A percentile compares a stretch with the other conserved stretches of the same genome.
Evolutionary conservation across 257 asterid species (phyloP).

Genomic region (Paulownia fortunei): DNA sequence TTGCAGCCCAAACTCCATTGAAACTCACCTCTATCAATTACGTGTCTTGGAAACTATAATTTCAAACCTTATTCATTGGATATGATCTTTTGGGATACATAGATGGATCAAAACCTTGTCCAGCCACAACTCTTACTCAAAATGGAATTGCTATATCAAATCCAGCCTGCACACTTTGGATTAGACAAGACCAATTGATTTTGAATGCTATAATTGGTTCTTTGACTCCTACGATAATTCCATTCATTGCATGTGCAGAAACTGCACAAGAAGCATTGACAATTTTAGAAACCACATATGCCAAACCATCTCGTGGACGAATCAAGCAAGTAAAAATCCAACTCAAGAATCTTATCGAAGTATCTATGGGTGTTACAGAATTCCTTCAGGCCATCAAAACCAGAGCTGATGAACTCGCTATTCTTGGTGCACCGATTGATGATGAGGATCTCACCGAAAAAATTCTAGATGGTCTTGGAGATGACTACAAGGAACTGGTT

Average conservation of each 20-base stretch:
- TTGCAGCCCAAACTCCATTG: neutral
- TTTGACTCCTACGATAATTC: neutral
- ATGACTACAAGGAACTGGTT: neutral
- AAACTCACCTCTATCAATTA: neutral
- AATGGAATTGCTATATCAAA: neutral
- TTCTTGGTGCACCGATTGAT: neutral
- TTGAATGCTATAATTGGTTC: neutral
- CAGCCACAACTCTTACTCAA: neutral
- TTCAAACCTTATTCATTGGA: too few relatives aligned
- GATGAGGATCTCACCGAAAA: neutral
- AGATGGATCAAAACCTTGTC: neutral
- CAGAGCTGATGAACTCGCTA: neutral
- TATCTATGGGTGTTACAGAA: neutral
- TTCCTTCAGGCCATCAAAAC: neutral
- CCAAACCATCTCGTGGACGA: neutral
- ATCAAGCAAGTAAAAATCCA: neutral
- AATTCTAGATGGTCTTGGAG: neutral
- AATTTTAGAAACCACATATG: neutral
- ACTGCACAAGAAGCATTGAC: neutral
- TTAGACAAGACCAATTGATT: neutral
- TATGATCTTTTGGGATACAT: neutral
- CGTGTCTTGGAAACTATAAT: neutral
- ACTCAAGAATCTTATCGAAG: neutral
- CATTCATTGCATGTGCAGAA: neutral
- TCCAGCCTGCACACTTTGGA: neutral